Evolutionary conservation across 139 green algal genomes (phyloP).

Genomic region (Diplosphaera chodatii): DNA sequence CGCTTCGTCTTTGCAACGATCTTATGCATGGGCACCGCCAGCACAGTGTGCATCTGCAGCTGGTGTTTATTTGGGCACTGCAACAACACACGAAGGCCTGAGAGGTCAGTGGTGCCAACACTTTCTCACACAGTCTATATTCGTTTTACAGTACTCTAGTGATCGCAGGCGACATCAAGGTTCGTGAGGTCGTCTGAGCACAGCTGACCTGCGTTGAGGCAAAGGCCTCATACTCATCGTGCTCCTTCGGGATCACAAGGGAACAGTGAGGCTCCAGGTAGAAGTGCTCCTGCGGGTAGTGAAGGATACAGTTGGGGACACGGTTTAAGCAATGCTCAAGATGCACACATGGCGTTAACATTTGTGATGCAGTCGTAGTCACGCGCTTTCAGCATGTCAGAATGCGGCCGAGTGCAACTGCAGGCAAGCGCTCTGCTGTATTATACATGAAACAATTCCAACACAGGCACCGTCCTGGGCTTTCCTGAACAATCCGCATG

Average conservation of each 20-base stretch:
- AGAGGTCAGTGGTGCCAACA: neutral
- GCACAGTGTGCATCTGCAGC: constrained; percentile 51
- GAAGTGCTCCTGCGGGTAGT: constrained; percentile 90
- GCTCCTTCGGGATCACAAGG: constrained; percentile 76
- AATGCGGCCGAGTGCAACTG: too few species aligned
- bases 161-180: too few species aligned
- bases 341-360: too few species aligned
- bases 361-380: too few species aligned
- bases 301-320: too few species aligned
- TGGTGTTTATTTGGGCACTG: constrained; percentile 85
- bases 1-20: constrained; percentile 84
- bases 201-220: constrained; percentile 70
- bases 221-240: constrained; percentile 69
- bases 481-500: too few species aligned
- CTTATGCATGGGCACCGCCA: constrained; percentile 84
- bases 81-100: neutral
- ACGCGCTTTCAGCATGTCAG: too few species aligned
- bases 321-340: too few species aligned
- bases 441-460: too few species aligned
- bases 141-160: neutral
- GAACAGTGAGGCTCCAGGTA: constrained; percentile 89
- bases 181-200: neutral
- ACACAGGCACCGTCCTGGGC: too few species aligned
- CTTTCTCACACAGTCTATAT: neutral
- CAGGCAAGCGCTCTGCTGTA: too few species aligned